A percentile compares a stretch with the other conserved stretches of the same genome.
phyloP scores from a whole-genome alignment of 2,329 filamentous ascomycete genomes.

The Drechslera avenae region DNA sequence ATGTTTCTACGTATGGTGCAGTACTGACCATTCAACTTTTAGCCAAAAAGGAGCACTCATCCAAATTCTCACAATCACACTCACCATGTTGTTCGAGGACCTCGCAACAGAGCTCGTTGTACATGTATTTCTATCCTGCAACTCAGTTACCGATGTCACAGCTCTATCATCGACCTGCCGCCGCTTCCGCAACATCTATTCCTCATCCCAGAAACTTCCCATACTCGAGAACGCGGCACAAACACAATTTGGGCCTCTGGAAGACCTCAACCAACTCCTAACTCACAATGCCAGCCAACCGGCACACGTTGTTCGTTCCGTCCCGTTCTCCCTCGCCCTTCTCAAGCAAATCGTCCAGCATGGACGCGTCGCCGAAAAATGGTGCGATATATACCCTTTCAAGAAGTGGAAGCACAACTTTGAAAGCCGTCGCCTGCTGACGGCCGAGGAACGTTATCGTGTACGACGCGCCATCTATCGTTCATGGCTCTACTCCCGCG shows the following conservation, averaged over 20 bases:
- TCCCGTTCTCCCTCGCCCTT: constrained; percentile 60
- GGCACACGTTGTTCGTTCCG: constrained; percentile 59
- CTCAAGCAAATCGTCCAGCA: constrained; percentile 61
- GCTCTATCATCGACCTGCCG: constrained; percentile 61
- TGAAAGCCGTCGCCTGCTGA: constrained; percentile 60
- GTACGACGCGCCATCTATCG: constrained; percentile 65
- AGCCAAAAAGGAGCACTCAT: neutral
- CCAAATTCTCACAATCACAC: constrained; percentile 6
- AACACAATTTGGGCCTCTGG: constrained; percentile 61
- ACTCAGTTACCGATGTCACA: constrained; percentile 59
- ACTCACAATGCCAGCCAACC: constrained; percentile 66
- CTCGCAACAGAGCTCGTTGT: constrained; percentile 64
- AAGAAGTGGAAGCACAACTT: constrained; percentile 67
- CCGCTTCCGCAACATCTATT: constrained; percentile 59
- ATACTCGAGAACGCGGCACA: constrained; percentile 62
- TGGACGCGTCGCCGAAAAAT: constrained; percentile 61
- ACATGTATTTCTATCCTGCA: constrained; percentile 61
- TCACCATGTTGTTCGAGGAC: constrained; percentile 59
- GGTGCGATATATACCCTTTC: constrained; percentile 65
- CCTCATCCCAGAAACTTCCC: constrained; percentile 59
- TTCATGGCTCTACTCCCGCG: constrained; percentile 64
- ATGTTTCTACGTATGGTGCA: too few relatives aligned
- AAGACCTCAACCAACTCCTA: constrained; percentile 64
- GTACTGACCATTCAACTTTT: constrained; percentile 2
- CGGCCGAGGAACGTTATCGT: constrained; percentile 54